A percentile compares a stretch with the other conserved stretches of the same genome.
These are phyloP conservation scores for Pseudopithomyces chartarum DNA, from an alignment of 2,329 filamentous ascomycete genomes.

Conservation along the genomic window DNA sequence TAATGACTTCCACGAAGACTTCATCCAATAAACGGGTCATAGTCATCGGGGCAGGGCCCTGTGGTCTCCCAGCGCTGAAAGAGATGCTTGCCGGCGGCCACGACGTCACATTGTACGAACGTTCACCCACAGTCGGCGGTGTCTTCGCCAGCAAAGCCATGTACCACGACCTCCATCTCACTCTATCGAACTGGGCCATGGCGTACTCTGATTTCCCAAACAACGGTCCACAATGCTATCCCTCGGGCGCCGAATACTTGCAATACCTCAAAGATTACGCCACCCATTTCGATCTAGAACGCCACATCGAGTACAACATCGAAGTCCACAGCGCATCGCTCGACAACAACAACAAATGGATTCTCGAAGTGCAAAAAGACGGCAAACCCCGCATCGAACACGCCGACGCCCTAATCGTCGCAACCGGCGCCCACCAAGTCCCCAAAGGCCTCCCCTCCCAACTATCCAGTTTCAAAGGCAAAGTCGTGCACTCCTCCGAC, in stretches of 20 bases:
- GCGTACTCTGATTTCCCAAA: conserved; percentile 11
- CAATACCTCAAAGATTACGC: conserved; percentile 8
- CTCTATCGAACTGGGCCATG: conserved; percentile 12
- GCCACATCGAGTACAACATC: conserved; percentile 7
- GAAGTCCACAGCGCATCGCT: conserved; percentile 1
- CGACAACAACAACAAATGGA: neutral
- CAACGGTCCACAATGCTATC: conserved; percentile 3
- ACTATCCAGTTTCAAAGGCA: neutral
- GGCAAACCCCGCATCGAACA: neutral
- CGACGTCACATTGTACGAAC: conserved; percentile 4
- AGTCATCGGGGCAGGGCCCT: conserved; percentile 9
- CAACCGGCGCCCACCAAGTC: conserved; percentile 9
- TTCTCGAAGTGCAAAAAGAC: neutral
- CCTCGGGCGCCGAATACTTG: conserved; percentile 5
- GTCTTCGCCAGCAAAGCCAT: conserved; percentile 9
- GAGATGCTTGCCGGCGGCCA: conserved; percentile 6
- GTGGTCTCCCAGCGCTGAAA: conserved; percentile 6
- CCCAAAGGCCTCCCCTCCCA: neutral
- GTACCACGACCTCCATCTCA: conserved; percentile 10
- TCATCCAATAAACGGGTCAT: neutral
- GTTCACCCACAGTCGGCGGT: neutral
- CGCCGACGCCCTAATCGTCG: conserved; percentile 10
- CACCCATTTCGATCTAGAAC: conserved; percentile 6
- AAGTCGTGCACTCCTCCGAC: conserved; percentile 4
- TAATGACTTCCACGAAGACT: too few species aligned